phyloP scores from a whole-genome alignment of 208 protist genomes.

The Crithidia sp. region DNA sequence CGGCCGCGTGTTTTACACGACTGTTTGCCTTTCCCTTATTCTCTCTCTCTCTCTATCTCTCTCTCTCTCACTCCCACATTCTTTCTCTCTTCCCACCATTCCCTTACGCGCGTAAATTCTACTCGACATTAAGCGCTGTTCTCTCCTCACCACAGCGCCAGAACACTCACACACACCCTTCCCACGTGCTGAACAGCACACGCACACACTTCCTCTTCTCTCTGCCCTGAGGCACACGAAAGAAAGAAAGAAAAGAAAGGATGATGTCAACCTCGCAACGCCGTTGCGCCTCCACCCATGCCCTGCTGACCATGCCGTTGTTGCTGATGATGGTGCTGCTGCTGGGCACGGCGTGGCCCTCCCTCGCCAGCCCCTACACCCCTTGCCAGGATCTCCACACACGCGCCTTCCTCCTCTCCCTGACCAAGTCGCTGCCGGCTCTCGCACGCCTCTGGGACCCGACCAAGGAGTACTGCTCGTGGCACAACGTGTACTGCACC shows the following conservation, averaged over 20 bases:
- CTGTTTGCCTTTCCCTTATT: too few species aligned
- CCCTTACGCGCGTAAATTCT: too few species aligned
- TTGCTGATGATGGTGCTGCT: neutral
- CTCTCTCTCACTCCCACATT: too few species aligned
- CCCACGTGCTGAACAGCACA: too few species aligned
- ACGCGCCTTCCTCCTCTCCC: constrained; percentile 7
- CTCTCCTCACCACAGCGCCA: too few species aligned
- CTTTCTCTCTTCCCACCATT: too few species aligned
- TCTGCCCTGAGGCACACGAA: too few species aligned
- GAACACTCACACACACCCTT: too few species aligned
- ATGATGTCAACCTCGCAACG: neutral
- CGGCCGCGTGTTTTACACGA: too few species aligned
- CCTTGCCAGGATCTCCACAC: constrained; percentile 14
- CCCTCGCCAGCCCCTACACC: constrained; percentile 6
- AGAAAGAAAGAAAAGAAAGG: neutral
- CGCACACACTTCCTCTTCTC: too few species aligned
- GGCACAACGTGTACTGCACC: neutral
- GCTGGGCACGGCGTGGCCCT: constrained; percentile 8
- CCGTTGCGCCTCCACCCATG: neutral
- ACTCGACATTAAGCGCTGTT: too few species aligned
- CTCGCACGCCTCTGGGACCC: neutral
- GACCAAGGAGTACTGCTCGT: constrained; percentile 12
- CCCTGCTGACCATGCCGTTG: neutral
- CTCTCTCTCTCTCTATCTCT: too few species aligned
- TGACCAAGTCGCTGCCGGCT: neutral